Conservation (phyloP, 805 yeast species). For the Helenozyma rhizophorensis region DNA sequence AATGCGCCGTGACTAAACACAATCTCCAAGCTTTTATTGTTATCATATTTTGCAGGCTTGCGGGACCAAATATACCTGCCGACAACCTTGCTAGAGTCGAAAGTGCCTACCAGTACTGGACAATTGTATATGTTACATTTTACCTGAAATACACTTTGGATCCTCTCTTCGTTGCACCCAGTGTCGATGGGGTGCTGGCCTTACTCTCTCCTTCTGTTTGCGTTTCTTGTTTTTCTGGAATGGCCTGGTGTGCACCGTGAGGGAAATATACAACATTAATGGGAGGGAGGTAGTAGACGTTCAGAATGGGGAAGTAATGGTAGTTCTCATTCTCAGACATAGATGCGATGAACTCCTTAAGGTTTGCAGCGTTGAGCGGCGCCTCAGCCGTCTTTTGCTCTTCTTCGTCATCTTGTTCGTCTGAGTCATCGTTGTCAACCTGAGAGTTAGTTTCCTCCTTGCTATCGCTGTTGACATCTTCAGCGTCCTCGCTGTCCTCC, state of each 20-base stretch:
- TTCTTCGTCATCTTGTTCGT: background rate
- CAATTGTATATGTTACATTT: too few relatives aligned
- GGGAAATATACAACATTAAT: conserved; percentile 54
- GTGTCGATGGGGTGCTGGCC: background rate
- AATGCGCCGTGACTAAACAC: background rate
- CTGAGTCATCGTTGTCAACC: conserved; percentile 1
- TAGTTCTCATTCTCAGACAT: conserved; percentile 19
- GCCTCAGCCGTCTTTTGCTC: background rate
- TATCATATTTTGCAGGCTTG: too few relatives aligned
- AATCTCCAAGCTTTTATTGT: too few relatives aligned
- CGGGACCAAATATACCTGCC: too few relatives aligned
- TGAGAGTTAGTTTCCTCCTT: background rate
- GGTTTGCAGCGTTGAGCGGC: conserved; percentile 2
- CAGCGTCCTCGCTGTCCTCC: conserved; percentile 1
- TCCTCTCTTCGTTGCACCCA: conserved; percentile 4
- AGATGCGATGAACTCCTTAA: conserved; percentile 6
- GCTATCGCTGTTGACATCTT: background rate
- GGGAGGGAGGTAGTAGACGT: conserved; percentile 50
- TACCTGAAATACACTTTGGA: conserved; percentile 12
- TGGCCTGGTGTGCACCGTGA: conserved; percentile 45
- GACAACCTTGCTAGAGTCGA: too few relatives aligned
- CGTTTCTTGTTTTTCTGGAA: conserved; percentile 1
- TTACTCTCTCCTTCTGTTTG: background rate
- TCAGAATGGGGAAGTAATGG: conserved; percentile 48
- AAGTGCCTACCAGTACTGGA: too few relatives aligned